Evolutionary conservation across 106 monocot species (phyloP), one percentile per base, ranked within the genome.

Genomic region (Allium cepa): DNA sequence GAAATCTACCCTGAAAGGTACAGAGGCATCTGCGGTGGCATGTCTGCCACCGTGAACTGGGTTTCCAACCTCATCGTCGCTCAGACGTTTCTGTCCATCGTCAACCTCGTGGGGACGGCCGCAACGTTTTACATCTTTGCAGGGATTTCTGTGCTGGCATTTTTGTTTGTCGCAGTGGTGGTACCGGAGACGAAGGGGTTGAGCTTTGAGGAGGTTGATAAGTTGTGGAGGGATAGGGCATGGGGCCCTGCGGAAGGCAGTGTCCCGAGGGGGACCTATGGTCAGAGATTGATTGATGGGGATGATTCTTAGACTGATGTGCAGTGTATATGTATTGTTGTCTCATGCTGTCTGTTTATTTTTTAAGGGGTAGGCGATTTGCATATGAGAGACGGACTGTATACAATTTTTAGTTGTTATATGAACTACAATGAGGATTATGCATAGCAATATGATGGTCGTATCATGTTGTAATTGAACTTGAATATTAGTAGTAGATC

Each of bases 31-130:
- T 93, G 99, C 17, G 87, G 92, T 0, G 93, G 93, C 59, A 99
- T 99, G 93, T 93, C 99, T 0, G 99, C 87, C 9, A 99, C 85
- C 7, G 87, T 99, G 17, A 99, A 99, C 74, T 99, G 99, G 99
- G 47, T 81, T 4, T 99, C 84, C 0, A 99, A 99, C 70, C 67
- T 99, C 62, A 83, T 93, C 7, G 90, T 99, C 10, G 89, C 99
- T 3, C 92, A 93, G 73, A 79, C 79, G 8, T 99, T 99, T 75
- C 81, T 99, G 22, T 87, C 90, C 0, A 55, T 90, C 2, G 83
- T 87, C 55, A 59, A 64, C 0, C 4, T 68, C 36, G 70, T 99
- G 1, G 93, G 99, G 46, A 87, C 93, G 7, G 76, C 78, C 9
- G 56, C 49, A 14, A 93, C 99, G 3, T 99, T 99, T 60, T 51